Conservation (phyloP, 2,329 filamentous ascomycete genomes). For the Xylariaceae sp. region DNA sequence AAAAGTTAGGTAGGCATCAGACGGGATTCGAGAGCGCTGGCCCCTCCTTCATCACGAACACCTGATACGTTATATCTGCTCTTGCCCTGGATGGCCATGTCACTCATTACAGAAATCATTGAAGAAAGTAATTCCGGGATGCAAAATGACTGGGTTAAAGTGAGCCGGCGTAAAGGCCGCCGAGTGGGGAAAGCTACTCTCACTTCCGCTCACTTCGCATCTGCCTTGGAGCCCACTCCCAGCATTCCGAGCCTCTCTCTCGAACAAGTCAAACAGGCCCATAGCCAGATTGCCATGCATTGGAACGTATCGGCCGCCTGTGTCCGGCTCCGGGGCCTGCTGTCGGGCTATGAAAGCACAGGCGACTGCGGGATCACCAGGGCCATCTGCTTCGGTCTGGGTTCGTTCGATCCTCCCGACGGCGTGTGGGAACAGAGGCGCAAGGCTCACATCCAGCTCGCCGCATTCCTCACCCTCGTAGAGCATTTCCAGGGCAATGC, state of each 20-base stretch:
- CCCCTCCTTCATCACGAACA: neutral
- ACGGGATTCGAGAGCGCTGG: no score
- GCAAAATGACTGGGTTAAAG: constrained; percentile 22
- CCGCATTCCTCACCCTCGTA: constrained; percentile 47
- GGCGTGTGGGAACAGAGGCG: constrained; percentile 41
- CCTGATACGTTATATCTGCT: neutral
- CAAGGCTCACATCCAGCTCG: constrained; percentile 47
- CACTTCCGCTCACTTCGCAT: neutral
- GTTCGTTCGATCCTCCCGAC: constrained; percentile 48
- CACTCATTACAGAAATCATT: constrained; percentile 1
- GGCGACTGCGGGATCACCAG: constrained; percentile 28
- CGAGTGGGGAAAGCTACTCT: neutral
- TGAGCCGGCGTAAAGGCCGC: constrained; percentile 20
- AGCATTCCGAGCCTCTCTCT: constrained; percentile 20
- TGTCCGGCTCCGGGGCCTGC: constrained; percentile 31
- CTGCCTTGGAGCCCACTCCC: neutral
- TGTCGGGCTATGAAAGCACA: constrained; percentile 22
- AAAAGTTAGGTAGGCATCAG: no score
- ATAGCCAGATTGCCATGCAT: constrained; percentile 21
- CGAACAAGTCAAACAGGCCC: constrained; percentile 23
- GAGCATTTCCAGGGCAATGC: constrained; percentile 20
- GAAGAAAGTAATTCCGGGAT: constrained; percentile 4
- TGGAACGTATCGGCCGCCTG: constrained; percentile 30
- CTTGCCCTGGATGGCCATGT: neutral
- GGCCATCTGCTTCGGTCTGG: constrained; percentile 51